A percentile compares a stretch with the other conserved stretches of the same genome.
phyloP scores from a whole-genome alignment of 176 grass and related monocot genomes.

The Carex littledalei region DNA sequence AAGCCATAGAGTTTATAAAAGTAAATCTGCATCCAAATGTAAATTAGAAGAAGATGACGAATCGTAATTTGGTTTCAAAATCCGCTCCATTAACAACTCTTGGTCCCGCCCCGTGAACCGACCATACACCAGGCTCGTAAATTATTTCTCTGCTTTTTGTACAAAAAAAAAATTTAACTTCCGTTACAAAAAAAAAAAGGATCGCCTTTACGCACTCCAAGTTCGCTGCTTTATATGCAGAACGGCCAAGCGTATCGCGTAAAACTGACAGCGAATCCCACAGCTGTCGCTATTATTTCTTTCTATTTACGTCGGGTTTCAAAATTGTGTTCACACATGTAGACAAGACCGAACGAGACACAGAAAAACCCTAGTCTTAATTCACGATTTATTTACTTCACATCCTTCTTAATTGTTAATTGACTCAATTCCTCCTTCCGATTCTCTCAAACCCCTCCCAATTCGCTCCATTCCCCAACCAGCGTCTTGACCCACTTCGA shows the following conservation, averaged over 20 bases:
- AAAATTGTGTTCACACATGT: too few relatives aligned
- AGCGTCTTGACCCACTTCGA: not conserved
- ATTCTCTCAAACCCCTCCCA: conserved; percentile 27
- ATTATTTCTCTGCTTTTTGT: not conserved
- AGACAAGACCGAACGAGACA: not conserved
- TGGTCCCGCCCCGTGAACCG: not conserved
- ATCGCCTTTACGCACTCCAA: not conserved
- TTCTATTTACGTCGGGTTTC: not conserved
- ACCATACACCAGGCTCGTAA: not conserved
- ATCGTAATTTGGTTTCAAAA: not conserved
- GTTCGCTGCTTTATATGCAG: not conserved
- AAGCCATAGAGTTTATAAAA: not conserved
- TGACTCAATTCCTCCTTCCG: not conserved
- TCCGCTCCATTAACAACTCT: not conserved
- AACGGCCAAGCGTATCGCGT: not conserved
- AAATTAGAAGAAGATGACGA: not conserved
- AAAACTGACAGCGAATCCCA: not conserved
- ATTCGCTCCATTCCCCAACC: not conserved
- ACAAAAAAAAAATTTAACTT: not conserved
- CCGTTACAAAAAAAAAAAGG: not conserved
- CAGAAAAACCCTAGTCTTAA: conserved; percentile 2
- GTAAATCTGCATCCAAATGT: not conserved
- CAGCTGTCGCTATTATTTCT: not conserved
- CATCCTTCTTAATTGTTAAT: conserved; percentile 9
- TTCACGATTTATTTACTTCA: conserved; percentile 5